Evolutionary conservation across 2,329 filamentous ascomycete genomes (phyloP).

Genomic region (Ophiosphaerella herpotricha): DNA sequence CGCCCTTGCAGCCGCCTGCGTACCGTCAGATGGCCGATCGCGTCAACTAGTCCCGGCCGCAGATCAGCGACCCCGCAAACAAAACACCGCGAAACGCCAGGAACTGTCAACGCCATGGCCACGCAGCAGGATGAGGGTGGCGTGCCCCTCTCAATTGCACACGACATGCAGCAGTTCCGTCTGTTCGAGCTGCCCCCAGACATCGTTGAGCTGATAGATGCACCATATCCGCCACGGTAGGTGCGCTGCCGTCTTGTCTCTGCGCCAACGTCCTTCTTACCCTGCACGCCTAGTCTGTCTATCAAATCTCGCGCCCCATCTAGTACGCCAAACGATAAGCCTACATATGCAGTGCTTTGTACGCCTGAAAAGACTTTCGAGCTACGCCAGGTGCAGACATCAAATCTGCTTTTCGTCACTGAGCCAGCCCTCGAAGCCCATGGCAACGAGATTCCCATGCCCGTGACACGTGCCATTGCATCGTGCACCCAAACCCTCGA

Average conservation of each 20-base stretch:
- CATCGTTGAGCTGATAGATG: slow-evolving; percentile 58
- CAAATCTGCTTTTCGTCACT: slow-evolving; percentile 65
- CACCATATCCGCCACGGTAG: slow-evolving; percentile 51
- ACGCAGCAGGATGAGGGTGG: slow-evolving; percentile 48
- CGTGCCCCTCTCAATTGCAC: slow-evolving; percentile 50
- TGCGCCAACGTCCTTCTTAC: slow-evolving; percentile 28
- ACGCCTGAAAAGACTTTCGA: slow-evolving; percentile 62
- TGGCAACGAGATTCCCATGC: slow-evolving; percentile 38
- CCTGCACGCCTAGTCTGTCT: slow-evolving; percentile 35
- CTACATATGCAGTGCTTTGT: slow-evolving; percentile 62
- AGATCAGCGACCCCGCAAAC: slow-evolving; percentile 26
- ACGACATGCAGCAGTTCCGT: slow-evolving; percentile 58
- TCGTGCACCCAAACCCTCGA: slow-evolving; percentile 53
- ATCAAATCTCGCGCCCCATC: slow-evolving; percentile 40
- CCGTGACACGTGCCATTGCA: slow-evolving; percentile 50
- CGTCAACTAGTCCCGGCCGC: slow-evolving; percentile 9
- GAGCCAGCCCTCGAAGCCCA: slow-evolving; percentile 47
- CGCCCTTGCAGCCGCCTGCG: slow-evolving; percentile 16
- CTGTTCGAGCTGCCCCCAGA: slow-evolving; percentile 65
- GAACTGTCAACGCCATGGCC: slow-evolving; percentile 39
- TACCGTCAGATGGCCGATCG: slow-evolving; percentile 3
- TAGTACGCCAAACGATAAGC: slow-evolving; percentile 29
- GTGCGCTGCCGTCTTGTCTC: slow-evolving; percentile 27
- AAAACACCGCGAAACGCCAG: slow-evolving; percentile 10
- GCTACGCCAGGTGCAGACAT: slow-evolving; percentile 68